Conservation (phyloP, 2,329 filamentous ascomycete genomes). For the Arthroderma uncinatum region DNA sequence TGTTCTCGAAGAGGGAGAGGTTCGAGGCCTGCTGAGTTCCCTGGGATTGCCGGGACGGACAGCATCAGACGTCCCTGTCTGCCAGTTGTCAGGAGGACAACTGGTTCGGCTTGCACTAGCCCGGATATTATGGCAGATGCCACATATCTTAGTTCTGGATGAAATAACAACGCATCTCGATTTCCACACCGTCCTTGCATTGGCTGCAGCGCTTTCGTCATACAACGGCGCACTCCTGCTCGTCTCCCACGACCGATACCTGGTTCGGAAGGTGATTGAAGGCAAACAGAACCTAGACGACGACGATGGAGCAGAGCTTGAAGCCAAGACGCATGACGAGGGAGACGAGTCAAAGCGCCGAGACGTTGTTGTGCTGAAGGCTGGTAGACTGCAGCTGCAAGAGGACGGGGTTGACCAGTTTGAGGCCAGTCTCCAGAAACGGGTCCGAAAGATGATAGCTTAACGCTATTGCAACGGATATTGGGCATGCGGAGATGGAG, state of each 20-base stretch:
- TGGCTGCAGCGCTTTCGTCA: conserved; percentile 53
- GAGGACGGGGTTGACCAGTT: conserved; percentile 54
- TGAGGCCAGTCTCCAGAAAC: conserved; percentile 30
- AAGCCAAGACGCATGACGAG: conserved; percentile 21
- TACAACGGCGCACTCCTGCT: conserved; percentile 68
- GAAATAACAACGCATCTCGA: conserved; percentile 80
- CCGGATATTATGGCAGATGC: conserved; percentile 54
- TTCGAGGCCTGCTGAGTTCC: conserved; percentile 54
- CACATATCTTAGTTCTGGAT: conserved; percentile 65
- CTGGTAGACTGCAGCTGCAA: conserved; percentile 46
- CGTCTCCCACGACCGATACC: conserved; percentile 73
- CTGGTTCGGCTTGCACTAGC: conserved; percentile 58
- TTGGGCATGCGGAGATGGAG: background rate
- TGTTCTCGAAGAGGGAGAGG: conserved; percentile 52
- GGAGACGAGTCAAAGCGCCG: conserved; percentile 39
- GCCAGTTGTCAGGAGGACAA: conserved; percentile 69
- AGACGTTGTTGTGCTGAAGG: conserved; percentile 50
- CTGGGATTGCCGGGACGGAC: conserved; percentile 60
- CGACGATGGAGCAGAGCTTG: conserved; percentile 32
- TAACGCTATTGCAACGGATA: background rate
- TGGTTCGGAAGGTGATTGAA: conserved; percentile 63
- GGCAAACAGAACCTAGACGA: conserved; percentile 41
- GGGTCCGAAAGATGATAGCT: conserved; percentile 3
- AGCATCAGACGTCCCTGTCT: conserved; percentile 61
- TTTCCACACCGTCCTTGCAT: conserved; percentile 63